These are phyloP conservation scores for Trametes sp. DNA, from an alignment of 1,284 basidiomycete genomes.

Conservation along the genomic window DNA sequence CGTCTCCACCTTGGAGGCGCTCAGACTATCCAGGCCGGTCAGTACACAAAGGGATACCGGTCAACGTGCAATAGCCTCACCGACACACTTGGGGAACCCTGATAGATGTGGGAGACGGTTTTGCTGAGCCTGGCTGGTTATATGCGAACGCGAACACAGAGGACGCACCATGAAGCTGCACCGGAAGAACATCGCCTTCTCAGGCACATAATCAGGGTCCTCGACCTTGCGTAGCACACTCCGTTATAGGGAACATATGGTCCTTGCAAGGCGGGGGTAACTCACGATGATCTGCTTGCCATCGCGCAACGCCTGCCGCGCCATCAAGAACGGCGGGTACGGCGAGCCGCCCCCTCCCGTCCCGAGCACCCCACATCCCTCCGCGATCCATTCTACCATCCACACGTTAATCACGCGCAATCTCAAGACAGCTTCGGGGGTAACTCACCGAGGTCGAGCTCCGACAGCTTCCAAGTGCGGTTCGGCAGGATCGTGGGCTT, in stretches of 20 bases:
- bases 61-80: constrained; percentile 24
- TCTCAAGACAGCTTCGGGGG: too few relatives aligned
- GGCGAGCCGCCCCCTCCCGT: constrained; percentile 63
- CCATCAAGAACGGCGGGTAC: constrained; percentile 54
- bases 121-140: too few relatives aligned
- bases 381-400: constrained; percentile 55
- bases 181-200: constrained; percentile 40
- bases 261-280: too few relatives aligned
- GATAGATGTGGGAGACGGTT: too few relatives aligned
- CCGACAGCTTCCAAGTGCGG: constrained; percentile 45
- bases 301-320: constrained; percentile 55
- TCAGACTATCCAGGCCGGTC: constrained; percentile 31
- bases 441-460: constrained; percentile 43
- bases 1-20: constrained; percentile 44
- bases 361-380: constrained; percentile 61
- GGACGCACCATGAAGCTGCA: constrained; percentile 50
- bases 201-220: constrained; percentile 38
- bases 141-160: constrained; percentile 36
- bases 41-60: neutral
- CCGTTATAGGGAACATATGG: too few relatives aligned
- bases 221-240: too few relatives aligned
- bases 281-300: constrained; percentile 52
- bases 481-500: constrained; percentile 39
- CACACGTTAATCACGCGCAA: neutral
- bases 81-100: constrained; percentile 58